These are phyloP conservation scores for Cadophora luteo-olivacea DNA, from an alignment of 2,329 filamentous ascomycete genomes.

Conservation along the genomic window DNA sequence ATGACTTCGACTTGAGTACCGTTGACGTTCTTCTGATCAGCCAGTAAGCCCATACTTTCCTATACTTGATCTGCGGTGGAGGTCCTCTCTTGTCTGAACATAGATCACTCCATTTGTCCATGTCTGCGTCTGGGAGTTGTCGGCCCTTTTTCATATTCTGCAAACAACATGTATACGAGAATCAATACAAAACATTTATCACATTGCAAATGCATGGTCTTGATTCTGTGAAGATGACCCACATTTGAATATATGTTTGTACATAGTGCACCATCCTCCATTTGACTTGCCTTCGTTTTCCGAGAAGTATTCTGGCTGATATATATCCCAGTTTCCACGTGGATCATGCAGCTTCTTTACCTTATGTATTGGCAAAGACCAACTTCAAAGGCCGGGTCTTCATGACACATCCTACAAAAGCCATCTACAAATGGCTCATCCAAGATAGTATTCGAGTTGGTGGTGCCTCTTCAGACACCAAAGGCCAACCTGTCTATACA, in stretches of 20 bases:
- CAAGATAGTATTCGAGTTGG: constrained; percentile 94
- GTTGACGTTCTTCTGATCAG: constrained; percentile 97
- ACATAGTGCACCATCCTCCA: constrained; percentile 37
- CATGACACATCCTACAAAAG: constrained; percentile 99
- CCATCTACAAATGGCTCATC: constrained; percentile 99
- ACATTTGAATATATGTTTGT: constrained; percentile 34
- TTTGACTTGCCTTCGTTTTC: neutral
- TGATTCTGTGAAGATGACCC: constrained; percentile 44
- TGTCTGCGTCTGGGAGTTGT: constrained; percentile 5
- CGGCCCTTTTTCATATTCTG: constrained; percentile 24
- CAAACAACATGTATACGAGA: constrained; percentile 47
- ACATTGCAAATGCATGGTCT: constrained; percentile 43
- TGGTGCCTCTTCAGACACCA: constrained; percentile 67
- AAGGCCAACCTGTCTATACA: constrained; percentile 79
- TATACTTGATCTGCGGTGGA: constrained; percentile 14
- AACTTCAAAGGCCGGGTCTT: constrained; percentile 97
- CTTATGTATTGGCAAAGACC: constrained; percentile 96
- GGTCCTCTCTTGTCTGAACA: neutral
- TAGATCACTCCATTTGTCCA: constrained; percentile 9
- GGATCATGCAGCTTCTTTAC: constrained; percentile 97
- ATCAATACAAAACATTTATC: constrained; percentile 53
- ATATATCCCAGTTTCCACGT: constrained; percentile 82
- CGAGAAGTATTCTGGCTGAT: constrained; percentile 30
- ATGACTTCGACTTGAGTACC: constrained; percentile 96
- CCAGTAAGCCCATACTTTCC: constrained; percentile 76